Conservation (phyloP, 23 red algal genomes). For the Gracilaria vermiculophylla region DNA sequence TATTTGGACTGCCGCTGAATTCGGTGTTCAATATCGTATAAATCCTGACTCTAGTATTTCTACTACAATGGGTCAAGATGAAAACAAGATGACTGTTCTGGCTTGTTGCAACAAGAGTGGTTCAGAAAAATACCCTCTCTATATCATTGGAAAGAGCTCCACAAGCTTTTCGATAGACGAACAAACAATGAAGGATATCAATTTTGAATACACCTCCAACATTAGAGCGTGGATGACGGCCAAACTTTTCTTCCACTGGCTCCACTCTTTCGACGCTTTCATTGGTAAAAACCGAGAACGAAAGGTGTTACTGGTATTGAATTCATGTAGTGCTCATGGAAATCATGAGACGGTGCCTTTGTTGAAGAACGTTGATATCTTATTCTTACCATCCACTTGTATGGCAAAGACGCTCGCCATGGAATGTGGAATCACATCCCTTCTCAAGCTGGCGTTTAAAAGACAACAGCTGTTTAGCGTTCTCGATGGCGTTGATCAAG, state of each 20-base stretch:
- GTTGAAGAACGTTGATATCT: constrained; percentile 14
- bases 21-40: constrained; percentile 28
- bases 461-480: constrained; percentile 7
- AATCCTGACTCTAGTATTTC: not conserved
- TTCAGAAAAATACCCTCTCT: constrained; percentile 28
- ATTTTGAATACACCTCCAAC: constrained; percentile 38
- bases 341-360: not conserved
- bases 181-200: constrained; percentile 1
- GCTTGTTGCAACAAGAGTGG: constrained; percentile 24
- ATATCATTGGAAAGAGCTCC: constrained; percentile 18
- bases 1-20: constrained; percentile 51
- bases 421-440: constrained; percentile 27
- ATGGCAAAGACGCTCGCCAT: constrained; percentile 40
- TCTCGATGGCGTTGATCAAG: constrained; percentile 18
- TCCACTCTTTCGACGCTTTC: constrained; percentile 3
- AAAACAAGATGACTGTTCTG: constrained; percentile 38
- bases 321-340: constrained; percentile 42
- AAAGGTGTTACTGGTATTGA: constrained; percentile 18
- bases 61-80: not conserved
- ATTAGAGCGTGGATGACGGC: constrained; percentile 48
- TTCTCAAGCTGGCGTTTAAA: constrained; percentile 27
- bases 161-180: not conserved
- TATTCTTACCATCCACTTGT: constrained; percentile 4
- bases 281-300: not conserved
- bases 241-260: constrained; percentile 44